Percentiles rank a stretch among this genome's conserved stretches.
These are phyloP conservation scores for Scedosporium aurantiacum DNA, from an alignment of 2,329 filamentous ascomycete genomes.

Conservation along the genomic window DNA sequence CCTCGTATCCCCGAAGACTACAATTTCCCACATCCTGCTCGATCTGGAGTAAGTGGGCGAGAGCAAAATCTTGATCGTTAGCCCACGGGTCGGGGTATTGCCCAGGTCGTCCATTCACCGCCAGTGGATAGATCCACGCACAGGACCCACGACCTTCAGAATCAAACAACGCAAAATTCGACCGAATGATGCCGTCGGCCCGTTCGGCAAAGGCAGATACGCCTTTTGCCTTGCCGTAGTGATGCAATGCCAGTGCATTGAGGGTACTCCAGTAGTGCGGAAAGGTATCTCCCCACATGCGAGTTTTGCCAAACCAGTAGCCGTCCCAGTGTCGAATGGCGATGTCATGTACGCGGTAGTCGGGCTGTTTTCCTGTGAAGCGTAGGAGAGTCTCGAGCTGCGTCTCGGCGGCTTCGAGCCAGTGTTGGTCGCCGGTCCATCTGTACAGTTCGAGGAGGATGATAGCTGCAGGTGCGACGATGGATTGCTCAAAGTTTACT, in stretches of 20 bases:
- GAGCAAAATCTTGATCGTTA: conserved; percentile 10
- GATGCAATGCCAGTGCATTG: conserved; percentile 8
- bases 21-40: conserved; percentile 2
- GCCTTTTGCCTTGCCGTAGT: conserved; percentile 4
- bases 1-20: background rate
- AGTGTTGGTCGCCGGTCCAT: conserved; percentile 26
- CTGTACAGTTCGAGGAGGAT: conserved; percentile 35
- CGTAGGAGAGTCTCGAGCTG: conserved; percentile 8
- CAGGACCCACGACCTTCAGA: conserved; percentile 8
- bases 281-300: conserved; percentile 10
- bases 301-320: conserved; percentile 10
- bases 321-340: conserved; percentile 10
- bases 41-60: conserved; percentile 8
- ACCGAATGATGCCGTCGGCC: conserved; percentile 6
- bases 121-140: conserved; percentile 9
- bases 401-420: conserved; percentile 16
- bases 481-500: conserved; percentile 11
- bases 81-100: conserved; percentile 9
- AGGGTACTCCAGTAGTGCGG: conserved; percentile 11
- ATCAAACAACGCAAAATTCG: conserved; percentile 8
- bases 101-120: conserved; percentile 8
- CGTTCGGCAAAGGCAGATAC: background rate
- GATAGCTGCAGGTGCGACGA: conserved; percentile 9
- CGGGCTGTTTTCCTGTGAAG: conserved; percentile 9
- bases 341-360: conserved; percentile 10